Percentiles rank a stretch among this genome's conserved stretches.
These are phyloP conservation scores for Fusarium sulawesiense DNA, from an alignment of 2,329 filamentous ascomycete species.

Conservation along the genomic window DNA sequence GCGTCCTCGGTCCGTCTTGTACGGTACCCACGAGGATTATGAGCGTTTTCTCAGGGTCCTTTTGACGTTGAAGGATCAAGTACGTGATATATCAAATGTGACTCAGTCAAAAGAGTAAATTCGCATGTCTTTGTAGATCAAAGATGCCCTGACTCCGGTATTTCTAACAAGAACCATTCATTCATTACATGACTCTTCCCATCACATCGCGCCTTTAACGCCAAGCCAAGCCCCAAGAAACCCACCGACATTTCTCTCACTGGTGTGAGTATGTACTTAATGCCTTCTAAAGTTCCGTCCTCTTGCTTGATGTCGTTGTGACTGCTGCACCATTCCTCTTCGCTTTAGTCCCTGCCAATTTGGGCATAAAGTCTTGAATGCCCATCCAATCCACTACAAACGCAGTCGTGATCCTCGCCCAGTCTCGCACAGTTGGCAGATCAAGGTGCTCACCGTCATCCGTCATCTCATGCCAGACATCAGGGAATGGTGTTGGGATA, in stretches of 20 bases:
- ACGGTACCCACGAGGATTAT: slow-evolving; percentile 19
- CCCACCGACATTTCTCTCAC: slow-evolving; percentile 33
- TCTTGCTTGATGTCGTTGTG: slow-evolving; percentile 43
- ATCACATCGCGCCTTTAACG: slow-evolving; percentile 35
- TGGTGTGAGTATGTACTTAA: slow-evolving; percentile 16
- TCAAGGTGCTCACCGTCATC: slow-evolving; percentile 91
- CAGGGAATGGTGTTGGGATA: slow-evolving; percentile 85
- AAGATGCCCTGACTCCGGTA: slow-evolving; percentile 14
- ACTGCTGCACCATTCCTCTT: slow-evolving; percentile 45
- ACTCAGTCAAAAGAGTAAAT: neutral
- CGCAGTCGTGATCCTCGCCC: slow-evolving; percentile 83
- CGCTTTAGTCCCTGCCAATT: slow-evolving; percentile 37
- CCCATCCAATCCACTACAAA: slow-evolving; percentile 96
- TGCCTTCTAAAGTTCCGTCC: slow-evolving; percentile 49
- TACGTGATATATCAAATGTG: neutral
- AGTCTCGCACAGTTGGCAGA: slow-evolving; percentile 82
- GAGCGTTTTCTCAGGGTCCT: slow-evolving; percentile 11
- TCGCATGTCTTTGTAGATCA: neutral
- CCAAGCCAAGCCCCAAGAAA: slow-evolving; percentile 37
- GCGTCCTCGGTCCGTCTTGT: slow-evolving; percentile 29
- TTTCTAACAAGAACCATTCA: slow-evolving; percentile 2
- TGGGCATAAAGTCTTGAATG: slow-evolving; percentile 60
- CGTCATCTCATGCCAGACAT: slow-evolving; percentile 85
- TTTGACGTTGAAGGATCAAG: neutral
- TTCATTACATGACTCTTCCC: slow-evolving; percentile 31